Evolutionary conservation across 2,329 filamentous ascomycete species (phyloP), one percentile per base, ranked within the genome.

Genomic region (Fusarium tricinctum): DNA sequence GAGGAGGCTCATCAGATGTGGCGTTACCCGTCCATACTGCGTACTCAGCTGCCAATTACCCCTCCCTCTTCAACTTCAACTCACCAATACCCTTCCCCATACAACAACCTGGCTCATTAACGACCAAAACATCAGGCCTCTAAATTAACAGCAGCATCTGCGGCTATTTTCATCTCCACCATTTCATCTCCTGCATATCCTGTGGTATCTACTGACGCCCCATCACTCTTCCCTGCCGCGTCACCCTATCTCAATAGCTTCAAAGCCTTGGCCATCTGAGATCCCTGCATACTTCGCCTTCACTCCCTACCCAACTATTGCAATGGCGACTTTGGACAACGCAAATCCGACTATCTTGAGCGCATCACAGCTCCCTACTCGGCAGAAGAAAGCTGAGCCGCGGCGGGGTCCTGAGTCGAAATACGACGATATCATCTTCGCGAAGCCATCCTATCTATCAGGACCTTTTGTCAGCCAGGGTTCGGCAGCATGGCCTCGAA

Each of bases 291-390:
- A 63, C 55, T 55, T 44, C 42, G 35, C 26, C 33, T 53, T 59
- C 42, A 60, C 35, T 26, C 23, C 30, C 17, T 38, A 57, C 57
- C 56, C 30, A 35, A 23, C 28, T 26, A 48, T 59, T 43, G 22
- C 54, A 48, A 75, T 75, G 73, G 72, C 76, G 26, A 71, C 77
- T 20, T 77, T 85, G 46, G 88, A 91, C 72, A 97, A 97, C 80
- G 93, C 92, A 69, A 98, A 99, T 82, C 96, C 96, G 55, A 97
- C 93, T 68, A 94, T 99, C 77, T 84, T 98, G 75, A 97, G 91
- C 80, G 87, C 89, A 52, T 92, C 93, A 43, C 93, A 98, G 81
- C 88, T 99, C 50, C 94, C 96, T 44, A 96, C 93, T 30, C 90
- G 94, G 70, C 83, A 85, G 73, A 83, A 81, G 70, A 82, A 82